Base-by-base conservation (phyloP, 2,329 filamentous ascomycete genomes). In the Calonectria honghensis region DNA sequence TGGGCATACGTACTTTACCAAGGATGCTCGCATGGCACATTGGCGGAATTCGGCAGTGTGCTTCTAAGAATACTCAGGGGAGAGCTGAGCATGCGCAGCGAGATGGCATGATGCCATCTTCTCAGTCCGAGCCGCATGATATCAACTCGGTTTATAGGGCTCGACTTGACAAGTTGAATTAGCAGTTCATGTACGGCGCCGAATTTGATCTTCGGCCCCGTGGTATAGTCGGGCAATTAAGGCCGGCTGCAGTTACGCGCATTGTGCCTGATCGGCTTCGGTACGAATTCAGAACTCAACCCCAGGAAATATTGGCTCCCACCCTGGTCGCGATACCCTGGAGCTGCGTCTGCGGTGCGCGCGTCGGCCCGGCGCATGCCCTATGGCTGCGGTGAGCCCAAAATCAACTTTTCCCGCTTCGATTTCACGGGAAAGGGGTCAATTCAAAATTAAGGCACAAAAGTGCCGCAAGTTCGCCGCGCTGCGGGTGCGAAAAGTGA, bases 1-100 rank as follows among this genome's bases (percentile, higher is more conserved):
- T 73, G 68, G 14, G 66, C 31, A 76, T 70, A 45, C 69, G 65
- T 63, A 63, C 35, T 20, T 41, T 18, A 27, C 64, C 32, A 52
- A 64, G 71, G 48, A 70, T 61, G 41, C 37, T 18, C 32, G 20
- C 37, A 20, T 69, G 13, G 54, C 27, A 14, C 1, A 20, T 16
- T 48, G 37, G 32, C 20, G 24, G 27, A 45, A 29, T 13, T 41
- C 48, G 65, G 45, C 57, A 63, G 27, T 24, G 14, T n/a, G 24
- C 18, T 63, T 63, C 57, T 41, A 63, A 41, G 57, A 63, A 63
- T 63, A 63, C 14, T 13, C 57, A 63, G 57, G 57, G 35, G 57
- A 24, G 24, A 24, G 24, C 24, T 2, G 24, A 63, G 24, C 6
- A n/a, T n/a, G 24, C 18, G 31, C 20, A 16, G 16, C 24, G 27